Evolutionary conservation across 257 asterid species (phyloP).

Genomic region (Apocynum venetum): DNA sequence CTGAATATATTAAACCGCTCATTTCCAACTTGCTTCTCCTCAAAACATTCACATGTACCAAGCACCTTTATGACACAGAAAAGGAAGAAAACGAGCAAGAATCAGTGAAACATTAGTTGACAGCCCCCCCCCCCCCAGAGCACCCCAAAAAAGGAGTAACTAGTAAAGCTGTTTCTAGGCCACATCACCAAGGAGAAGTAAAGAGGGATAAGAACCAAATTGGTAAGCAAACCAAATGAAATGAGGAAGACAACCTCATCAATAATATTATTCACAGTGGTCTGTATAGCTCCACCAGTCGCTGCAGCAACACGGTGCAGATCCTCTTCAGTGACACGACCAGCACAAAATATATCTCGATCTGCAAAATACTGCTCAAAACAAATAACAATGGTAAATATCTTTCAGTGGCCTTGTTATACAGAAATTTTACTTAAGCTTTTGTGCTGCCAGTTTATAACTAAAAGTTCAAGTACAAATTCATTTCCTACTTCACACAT

Average conservation of each 20-base stretch:
- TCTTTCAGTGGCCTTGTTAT: background rate
- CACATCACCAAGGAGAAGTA: background rate
- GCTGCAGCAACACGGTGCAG: conserved; percentile 87
- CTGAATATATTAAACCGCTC: conserved; percentile 90
- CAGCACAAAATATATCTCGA: conserved; percentile 91
- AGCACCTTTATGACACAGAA: conserved; percentile 51
- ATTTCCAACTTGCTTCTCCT: conserved; percentile 94
- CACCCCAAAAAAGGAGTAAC: background rate
- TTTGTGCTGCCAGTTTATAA: background rate
- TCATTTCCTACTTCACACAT: background rate
- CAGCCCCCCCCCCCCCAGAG: too few relatives aligned
- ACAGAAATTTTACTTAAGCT: background rate
- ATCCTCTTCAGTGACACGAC: conserved; percentile 93
- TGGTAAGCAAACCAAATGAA: conserved; percentile 6
- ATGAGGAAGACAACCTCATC: conserved; percentile 55
- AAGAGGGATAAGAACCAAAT: background rate
- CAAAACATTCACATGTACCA: conserved; percentile 72
- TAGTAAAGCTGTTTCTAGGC: background rate
- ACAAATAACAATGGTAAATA: background rate
- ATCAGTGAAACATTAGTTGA: background rate
- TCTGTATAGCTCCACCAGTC: conserved; percentile 83
- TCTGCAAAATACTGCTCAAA: conserved; percentile 82
- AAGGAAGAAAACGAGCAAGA: background rate
- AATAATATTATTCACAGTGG: conserved; percentile 81
- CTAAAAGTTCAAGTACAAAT: background rate